Base-by-base conservation (phyloP, 2,329 filamentous ascomycete genomes). In the Cercospora sojina region DNA sequence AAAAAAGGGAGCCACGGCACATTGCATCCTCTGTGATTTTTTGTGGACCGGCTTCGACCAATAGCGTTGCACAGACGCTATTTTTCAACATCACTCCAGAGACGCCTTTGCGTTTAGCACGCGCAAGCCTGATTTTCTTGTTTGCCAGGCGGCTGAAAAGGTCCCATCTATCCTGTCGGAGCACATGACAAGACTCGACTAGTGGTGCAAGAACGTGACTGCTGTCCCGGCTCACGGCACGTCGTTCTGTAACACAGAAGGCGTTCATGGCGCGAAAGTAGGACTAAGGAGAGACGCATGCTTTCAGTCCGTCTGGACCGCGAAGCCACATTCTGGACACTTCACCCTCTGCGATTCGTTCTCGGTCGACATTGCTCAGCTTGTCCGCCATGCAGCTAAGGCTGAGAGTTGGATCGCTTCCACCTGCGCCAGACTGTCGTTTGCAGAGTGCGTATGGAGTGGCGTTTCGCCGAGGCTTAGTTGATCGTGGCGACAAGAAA, bases 211-310 rank as follows among this genome's bases (percentile, higher is more conserved):
- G 31, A 62, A 23, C 27, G 25, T 5, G 31, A 35, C 20, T 62
- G 60, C 60, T 62, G 49, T 20, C 20, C 47, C 60, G 60, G 47
- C 60, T 56, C 60, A 55, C 60, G 60, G 60, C 60, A 55, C 49
- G 49, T 55, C 32, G 20, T 62, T 18, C 12, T 55, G 49, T 49
- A 20, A 43, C 29, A 53, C 29, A 41, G 20, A 62, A 29, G n/a
- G 18, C 31, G 47, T 25, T 27, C 29, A 53, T 32, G 20, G 31
- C 31, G 29, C 32, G 20, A 32, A 55, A 20, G 47, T 29, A 23
- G 49, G 47, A 56, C 43, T 62, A 56, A 53, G 60, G 60, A 55
- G 60, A 35, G 18, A 16, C 13, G 20, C 60, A 62, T 55, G 60
- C 27, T 62, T 56, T 49, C 47, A 56, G 47, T 49, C 29, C 49